Evolutionary conservation across 331 rosid species (phyloP), one percentile per base, ranked within the genome.

Genomic region (Acacia pycnantha): DNA sequence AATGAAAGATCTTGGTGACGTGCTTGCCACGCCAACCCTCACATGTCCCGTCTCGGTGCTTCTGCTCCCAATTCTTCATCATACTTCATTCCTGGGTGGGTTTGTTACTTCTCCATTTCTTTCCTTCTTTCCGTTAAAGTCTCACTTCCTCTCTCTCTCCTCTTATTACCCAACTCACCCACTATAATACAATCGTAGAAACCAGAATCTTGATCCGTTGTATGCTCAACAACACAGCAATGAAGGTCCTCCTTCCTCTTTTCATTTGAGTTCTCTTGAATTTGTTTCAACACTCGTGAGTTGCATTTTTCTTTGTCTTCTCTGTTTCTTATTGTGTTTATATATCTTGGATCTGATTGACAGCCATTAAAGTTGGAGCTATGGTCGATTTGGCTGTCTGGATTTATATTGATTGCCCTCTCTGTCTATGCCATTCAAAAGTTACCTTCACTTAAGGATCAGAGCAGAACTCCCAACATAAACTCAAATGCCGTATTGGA

Each of bases 331-430:
- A 16, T 68, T 69, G 78, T 77, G 21, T 58, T 40, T 21, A 37
- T 37, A 6, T 37, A 44, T 77, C 18, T 83, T 85, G 53, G 21
- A 19, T 82, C 81, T 80, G 41, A 44, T 80, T 80, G 15, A 24
- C 89, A 93, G 97, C 90, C 53, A 69, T 75, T 84, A 74, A 88
- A 81, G 65, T 48, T 79, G 40, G 92, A 90, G 82, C 87, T 90
- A 0, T 95, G 92, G 89, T 90, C 93, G 19, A 79, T 95, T 77
- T 95, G 99, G 99, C 82, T 93, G 58, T 91, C 87, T 74, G 99
- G 99, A 81, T 81, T 92, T 80, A 53, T 79, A 31, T 80, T 93
- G 71, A 89, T 93, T 85, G 41, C 64, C 85, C 85, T 93, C 47
- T 93, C 97, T 41, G 88, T 95, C 11, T 95, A 90, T 72, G 90